A percentile compares a stretch with the other conserved stretches of the same genome.
These are phyloP conservation scores for Sporothrix globosa DNA, from an alignment of 2,329 filamentous ascomycete genomes.

Conservation along the genomic window DNA sequence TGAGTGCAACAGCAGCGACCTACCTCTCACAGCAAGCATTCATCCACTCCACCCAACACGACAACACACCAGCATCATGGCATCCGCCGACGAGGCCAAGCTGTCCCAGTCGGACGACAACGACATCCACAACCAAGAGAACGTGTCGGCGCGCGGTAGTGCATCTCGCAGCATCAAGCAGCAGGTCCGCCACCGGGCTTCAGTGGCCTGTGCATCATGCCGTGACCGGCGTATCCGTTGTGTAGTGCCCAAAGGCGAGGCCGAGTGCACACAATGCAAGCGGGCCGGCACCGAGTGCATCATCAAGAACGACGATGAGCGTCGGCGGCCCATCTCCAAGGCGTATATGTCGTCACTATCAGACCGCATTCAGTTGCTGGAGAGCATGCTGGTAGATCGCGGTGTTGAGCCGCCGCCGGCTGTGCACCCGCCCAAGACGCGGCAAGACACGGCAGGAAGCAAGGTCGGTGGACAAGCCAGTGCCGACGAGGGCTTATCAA, in stretches of 20 bases:
- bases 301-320: slow-evolving; percentile 62
- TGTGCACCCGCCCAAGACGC: slow-evolving; percentile 57
- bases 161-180: slow-evolving; percentile 37
- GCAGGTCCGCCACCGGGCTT: slow-evolving; percentile 53
- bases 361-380: slow-evolving; percentile 57
- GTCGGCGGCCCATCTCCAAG: slow-evolving; percentile 60
- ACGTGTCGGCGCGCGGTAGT: slow-evolving; percentile 42
- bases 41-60: not conserved
- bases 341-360: slow-evolving; percentile 62
- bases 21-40: not conserved
- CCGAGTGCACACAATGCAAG: slow-evolving; percentile 57
- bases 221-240: slow-evolving; percentile 54
- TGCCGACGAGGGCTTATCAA: slow-evolving; percentile 12
- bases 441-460: slow-evolving; percentile 42
- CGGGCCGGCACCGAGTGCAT: slow-evolving; percentile 55
- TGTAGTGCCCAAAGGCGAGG: slow-evolving; percentile 57
- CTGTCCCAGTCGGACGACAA: slow-evolving; percentile 35
- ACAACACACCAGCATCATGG: slow-evolving; percentile 16
- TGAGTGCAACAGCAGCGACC: slow-evolving; percentile 3
- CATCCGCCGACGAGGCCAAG: slow-evolving; percentile 29
- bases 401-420: slow-evolving; percentile 56
- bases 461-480: not conserved
- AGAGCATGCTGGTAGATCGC: slow-evolving; percentile 55
- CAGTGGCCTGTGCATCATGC: slow-evolving; percentile 59
- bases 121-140: slow-evolving; percentile 44